A percentile compares a stretch with the other conserved stretches of the same genome.
Conservation (phyloP, 352 stramenopile species). For the Phytophthora europaea region DNA sequence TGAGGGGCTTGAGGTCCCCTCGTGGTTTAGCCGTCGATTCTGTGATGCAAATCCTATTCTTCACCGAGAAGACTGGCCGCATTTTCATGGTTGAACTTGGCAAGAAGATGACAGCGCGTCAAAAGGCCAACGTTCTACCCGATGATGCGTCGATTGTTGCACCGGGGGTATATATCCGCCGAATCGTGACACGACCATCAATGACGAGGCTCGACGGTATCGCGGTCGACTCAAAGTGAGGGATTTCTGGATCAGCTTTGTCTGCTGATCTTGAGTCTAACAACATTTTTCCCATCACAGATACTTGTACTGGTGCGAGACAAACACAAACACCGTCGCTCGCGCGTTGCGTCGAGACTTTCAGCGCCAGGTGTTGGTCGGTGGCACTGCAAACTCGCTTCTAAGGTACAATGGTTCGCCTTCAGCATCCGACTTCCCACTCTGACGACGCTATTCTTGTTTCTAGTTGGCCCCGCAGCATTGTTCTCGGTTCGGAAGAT, state of each 20-base stretch:
- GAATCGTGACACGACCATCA: slow-evolving; percentile 54
- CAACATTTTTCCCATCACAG: slow-evolving; percentile 26
- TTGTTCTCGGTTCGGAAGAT: slow-evolving; percentile 54
- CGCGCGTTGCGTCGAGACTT: slow-evolving; percentile 55
- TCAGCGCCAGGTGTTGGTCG: slow-evolving; percentile 58
- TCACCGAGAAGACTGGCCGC: slow-evolving; percentile 78
- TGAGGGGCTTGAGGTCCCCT: slow-evolving; percentile 57
- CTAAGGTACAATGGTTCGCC: slow-evolving; percentile 46
- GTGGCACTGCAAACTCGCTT: slow-evolving; percentile 58
- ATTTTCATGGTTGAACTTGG: slow-evolving; percentile 45
- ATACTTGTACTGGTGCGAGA: slow-evolving; percentile 80
- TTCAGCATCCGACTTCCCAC: not conserved
- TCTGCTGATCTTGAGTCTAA: not conserved
- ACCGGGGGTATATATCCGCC: slow-evolving; percentile 15
- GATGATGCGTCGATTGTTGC: slow-evolving; percentile 28
- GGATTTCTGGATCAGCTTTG: not conserved
- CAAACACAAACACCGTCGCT: slow-evolving; percentile 71
- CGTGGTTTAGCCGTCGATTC: slow-evolving; percentile 60
- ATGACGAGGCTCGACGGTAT: slow-evolving; percentile 70
- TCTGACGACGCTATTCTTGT: not conserved
- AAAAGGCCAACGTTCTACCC: slow-evolving; percentile 12
- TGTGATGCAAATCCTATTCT: slow-evolving; percentile 53
- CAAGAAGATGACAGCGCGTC: slow-evolving; percentile 7
- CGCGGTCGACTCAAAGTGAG: slow-evolving; percentile 63
- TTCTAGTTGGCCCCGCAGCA: slow-evolving; percentile 65